phyloP scores from a whole-genome alignment of 352 stramenopile species.

The Phytophthora colocasiae region DNA sequence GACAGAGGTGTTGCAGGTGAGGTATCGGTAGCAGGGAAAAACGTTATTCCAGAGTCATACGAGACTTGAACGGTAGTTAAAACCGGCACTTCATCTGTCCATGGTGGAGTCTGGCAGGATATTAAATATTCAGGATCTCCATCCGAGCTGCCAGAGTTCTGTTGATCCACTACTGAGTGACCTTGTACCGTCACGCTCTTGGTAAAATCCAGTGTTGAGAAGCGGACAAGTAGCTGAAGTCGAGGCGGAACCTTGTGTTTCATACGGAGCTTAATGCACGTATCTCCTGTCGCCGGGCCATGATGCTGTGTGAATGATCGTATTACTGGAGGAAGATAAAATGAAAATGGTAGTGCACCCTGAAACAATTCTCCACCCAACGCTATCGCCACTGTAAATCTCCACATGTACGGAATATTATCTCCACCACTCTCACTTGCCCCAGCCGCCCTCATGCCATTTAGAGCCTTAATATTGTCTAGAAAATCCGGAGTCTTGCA shows the following conservation, averaged over 20 bases:
- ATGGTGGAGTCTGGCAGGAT: slow-evolving; percentile 53
- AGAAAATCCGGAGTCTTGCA: slow-evolving; percentile 65
- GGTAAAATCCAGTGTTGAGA: slow-evolving; percentile 45
- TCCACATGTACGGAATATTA: slow-evolving; percentile 27
- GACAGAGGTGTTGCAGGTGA: slow-evolving; percentile 8
- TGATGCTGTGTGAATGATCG: slow-evolving; percentile 72
- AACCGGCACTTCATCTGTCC: slow-evolving; percentile 50
- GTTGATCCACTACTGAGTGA: not conserved
- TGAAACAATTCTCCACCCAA: slow-evolving; percentile 57
- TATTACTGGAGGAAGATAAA: slow-evolving; percentile 68
- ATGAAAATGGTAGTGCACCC: slow-evolving; percentile 54
- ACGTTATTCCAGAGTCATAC: slow-evolving; percentile 60
- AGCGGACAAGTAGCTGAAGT: slow-evolving; percentile 61
- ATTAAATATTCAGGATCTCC: slow-evolving; percentile 55
- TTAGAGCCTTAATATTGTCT: slow-evolving; percentile 55
- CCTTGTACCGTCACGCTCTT: slow-evolving; percentile 30
- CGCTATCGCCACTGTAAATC: slow-evolving; percentile 50
- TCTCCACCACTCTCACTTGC: slow-evolving; percentile 13
- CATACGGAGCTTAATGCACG: slow-evolving; percentile 64
- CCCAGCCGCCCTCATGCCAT: slow-evolving; percentile 10
- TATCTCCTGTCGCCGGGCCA: slow-evolving; percentile 66
- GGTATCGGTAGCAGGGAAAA: slow-evolving; percentile 26
- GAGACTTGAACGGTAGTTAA: slow-evolving; percentile 81
- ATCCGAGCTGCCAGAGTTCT: slow-evolving; percentile 2
- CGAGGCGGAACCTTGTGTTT: slow-evolving; percentile 68